Conservation (phyloP, 352 stramenopile genomes). For the Pythium vanterpoolii region DNA sequence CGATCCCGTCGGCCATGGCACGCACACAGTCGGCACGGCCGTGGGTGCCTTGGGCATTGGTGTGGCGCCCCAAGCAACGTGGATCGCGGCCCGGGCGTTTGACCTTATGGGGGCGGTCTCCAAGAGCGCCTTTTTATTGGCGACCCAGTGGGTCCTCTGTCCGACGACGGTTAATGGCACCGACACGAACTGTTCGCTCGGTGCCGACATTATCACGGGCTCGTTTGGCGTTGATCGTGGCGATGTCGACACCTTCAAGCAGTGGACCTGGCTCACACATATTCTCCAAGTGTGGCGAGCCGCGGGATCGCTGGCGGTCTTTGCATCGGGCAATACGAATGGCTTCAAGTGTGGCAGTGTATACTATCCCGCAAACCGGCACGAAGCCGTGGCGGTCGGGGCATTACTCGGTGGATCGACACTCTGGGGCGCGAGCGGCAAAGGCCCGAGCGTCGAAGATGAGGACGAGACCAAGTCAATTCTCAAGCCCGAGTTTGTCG, state of each 20-base stretch:
- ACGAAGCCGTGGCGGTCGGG: conserved; percentile 56
- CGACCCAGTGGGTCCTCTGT: conserved; percentile 66
- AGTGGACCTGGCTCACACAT: conserved; percentile 57
- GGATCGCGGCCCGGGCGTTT: conserved; percentile 69
- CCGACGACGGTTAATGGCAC: conserved; percentile 52
- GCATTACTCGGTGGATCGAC: conserved; percentile 53
- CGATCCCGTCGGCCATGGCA: conserved; percentile 66
- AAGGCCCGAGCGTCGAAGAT: conserved; percentile 46
- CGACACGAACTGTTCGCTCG: conserved; percentile 43
- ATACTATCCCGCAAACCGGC: conserved; percentile 54
- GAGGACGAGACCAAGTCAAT: conserved; percentile 24
- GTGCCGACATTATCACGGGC: conserved; percentile 61
- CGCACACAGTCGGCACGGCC: conserved; percentile 62
- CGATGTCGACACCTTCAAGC: conserved; percentile 32
- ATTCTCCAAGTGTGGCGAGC: conserved; percentile 53
- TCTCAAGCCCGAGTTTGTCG: conserved; percentile 74
- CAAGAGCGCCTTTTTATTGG: conserved; percentile 68
- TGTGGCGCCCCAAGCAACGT: conserved; percentile 54
- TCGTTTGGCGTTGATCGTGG: conserved; percentile 61
- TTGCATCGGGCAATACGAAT: conserved; percentile 71
- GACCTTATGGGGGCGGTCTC: conserved; percentile 52
- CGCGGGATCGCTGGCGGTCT: conserved; percentile 50
- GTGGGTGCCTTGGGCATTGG: conserved; percentile 51
- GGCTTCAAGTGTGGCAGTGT: conserved; percentile 68
- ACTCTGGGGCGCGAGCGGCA: conserved; percentile 68